phyloP scores from a whole-genome alignment of 352 stramenopile species.

The Phytophthora pisi region DNA sequence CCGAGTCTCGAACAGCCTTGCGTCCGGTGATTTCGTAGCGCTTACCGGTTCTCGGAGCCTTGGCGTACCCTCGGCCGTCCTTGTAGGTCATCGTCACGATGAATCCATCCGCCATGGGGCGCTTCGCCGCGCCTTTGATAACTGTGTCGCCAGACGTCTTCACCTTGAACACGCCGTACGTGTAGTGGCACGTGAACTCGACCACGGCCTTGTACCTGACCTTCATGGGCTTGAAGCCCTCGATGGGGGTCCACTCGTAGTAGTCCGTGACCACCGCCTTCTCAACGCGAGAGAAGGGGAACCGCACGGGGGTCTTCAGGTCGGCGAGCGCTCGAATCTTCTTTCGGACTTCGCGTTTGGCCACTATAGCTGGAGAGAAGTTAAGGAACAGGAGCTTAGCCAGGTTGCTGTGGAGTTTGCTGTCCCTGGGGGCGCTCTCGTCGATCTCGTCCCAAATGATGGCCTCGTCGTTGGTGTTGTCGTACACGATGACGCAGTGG shows the following conservation, averaged over 20 bases:
- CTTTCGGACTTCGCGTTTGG: conserved; percentile 34
- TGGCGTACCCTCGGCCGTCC: conserved; percentile 39
- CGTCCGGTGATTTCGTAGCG: conserved; percentile 13
- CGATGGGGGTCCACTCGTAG: conserved; percentile 15
- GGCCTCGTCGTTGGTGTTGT: conserved; percentile 46
- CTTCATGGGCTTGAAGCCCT: conserved; percentile 3
- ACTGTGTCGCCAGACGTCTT: conserved; percentile 6
- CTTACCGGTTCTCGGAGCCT: conserved; percentile 34
- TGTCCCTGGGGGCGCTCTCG: conserved; percentile 4
- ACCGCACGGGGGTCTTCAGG: conserved; percentile 23
- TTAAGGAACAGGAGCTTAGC: conserved; percentile 35
- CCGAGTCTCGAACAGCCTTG: conserved; percentile 10
- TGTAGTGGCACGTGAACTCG: conserved; percentile 48
- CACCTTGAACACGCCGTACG: conserved; percentile 33
- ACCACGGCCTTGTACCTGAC: conserved; percentile 15
- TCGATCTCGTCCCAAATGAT: conserved; percentile 40
- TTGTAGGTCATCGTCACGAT: conserved; percentile 38
- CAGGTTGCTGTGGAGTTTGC: conserved; percentile 33
- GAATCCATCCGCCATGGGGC: conserved; percentile 47
- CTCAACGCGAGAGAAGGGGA: conserved; percentile 40
- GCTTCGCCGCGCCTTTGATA: conserved; percentile 5
- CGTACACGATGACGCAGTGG: conserved; percentile 52
- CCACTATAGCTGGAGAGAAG: conserved; percentile 32
- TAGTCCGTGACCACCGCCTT: conserved; percentile 23
- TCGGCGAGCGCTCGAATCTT: conserved; percentile 39